Evolutionary conservation across 164 flowering plant species (phyloP), one percentile per base, ranked within the genome.

Genomic region (Malania oleifera): DNA sequence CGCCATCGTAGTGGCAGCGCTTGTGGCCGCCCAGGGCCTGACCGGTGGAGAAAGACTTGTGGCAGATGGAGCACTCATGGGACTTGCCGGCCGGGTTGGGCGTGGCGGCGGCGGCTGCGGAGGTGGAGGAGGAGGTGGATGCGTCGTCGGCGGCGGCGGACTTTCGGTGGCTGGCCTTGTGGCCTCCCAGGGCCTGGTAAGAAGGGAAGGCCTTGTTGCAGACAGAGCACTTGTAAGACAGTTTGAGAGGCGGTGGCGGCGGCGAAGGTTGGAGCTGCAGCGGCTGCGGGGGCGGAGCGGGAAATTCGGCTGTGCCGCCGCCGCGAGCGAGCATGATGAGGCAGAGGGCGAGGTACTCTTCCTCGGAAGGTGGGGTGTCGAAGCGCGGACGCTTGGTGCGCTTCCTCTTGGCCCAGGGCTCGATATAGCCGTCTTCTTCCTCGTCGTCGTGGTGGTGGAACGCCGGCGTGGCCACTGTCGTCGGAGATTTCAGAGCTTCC

Each of bases 101-200:
- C 37, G 59, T 52, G 39, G 45, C 24, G 13, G 53, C 23, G 28
- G 52, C 45, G 20, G 70, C 11, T 15, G 62, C 8, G 54, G 68
- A 1, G 43, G 56, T 9, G 51, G 62, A 17, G 44, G 55, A 23
- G 34, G 68, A 28, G 46, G 25, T 25, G 20, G 34, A 43, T 17
- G 53, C n/a, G 52, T 39, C 28, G 54, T 24, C 14, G 24, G 50
- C 45, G 23, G 19, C 44, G 37, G 67, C 25, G 18, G 49, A 68
- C 29, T 82, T 86, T 35, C 91, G 80, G 79, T 89, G 96, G 51
- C 96, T 89, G 44, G 96, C 91, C 56, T 83, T 89, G 69, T 89
- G 96, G 7, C 97, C 97, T 2, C 97, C 97, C 0, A 90, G 75
- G 0, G 97, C 97, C 59, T 90, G 97, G 67, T 87, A 82, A 2